phyloP scores from a whole-genome alignment of 352 stramenopile species.

The Globisporangium acanthophoron region DNA sequence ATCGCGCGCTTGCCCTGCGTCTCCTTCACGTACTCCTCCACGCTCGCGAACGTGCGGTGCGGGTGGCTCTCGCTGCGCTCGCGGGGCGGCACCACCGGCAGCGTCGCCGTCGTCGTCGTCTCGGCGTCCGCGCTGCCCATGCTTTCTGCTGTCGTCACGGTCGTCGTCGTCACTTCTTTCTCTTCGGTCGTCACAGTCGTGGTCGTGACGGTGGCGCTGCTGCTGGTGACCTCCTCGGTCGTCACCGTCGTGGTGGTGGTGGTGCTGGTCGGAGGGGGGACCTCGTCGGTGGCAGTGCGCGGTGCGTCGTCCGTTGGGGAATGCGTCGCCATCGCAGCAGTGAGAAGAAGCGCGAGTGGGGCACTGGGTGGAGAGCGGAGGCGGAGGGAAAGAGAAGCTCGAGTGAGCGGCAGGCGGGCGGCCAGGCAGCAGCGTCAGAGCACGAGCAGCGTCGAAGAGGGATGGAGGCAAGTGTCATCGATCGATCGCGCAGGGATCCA shows the following conservation, averaged over 20 bases:
- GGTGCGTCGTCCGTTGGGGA: background rate
- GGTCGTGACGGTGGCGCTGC: slow-evolving; percentile 2
- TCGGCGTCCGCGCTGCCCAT: slow-evolving; percentile 6
- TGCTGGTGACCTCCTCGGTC: background rate
- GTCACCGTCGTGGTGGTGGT: slow-evolving; percentile 1
- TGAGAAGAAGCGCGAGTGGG: background rate
- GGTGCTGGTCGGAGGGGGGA: background rate
- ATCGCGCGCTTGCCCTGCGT: slow-evolving; percentile 90
- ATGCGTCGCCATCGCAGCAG: background rate
- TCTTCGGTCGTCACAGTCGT: slow-evolving; percentile 8
- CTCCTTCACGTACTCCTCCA: slow-evolving; percentile 91
- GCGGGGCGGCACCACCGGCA: slow-evolving; percentile 11
- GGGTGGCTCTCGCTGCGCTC: slow-evolving; percentile 56
- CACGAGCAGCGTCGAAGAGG: too few relatives aligned
- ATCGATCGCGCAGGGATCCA: too few relatives aligned
- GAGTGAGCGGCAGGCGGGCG: too few relatives aligned
- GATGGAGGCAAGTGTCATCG: too few relatives aligned
- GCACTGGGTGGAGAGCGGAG: background rate
- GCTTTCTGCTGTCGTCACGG: background rate
- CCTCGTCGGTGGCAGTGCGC: background rate
- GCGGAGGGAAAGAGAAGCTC: background rate
- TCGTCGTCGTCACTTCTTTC: background rate
- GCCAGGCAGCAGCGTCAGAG: too few relatives aligned
- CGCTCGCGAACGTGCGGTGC: slow-evolving; percentile 77
- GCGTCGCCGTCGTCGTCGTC: background rate